Evolutionary conservation across 2,329 filamentous ascomycete species (phyloP), one percentile per base, ranked within the genome.

Genomic region (Sphaerulina populicola): DNA sequence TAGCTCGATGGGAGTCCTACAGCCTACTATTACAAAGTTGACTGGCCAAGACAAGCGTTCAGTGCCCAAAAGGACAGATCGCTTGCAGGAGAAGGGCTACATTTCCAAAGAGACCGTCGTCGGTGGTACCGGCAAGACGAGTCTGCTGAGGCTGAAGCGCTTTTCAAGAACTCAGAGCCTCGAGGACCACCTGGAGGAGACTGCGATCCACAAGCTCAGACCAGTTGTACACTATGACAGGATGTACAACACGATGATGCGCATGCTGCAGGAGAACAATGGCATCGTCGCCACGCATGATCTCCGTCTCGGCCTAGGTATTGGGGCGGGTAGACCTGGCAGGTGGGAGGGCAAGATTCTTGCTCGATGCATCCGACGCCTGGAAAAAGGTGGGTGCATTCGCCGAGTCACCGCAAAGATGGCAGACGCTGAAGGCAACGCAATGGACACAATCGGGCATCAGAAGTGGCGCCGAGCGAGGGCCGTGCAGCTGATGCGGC

Each of bases 11-110:
- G 81, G 81, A 5, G 77, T 84, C 40, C 63, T 77, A 2, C 81
- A 84, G 61, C 74, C 78, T 2, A 74, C 79, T 2, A 65, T 83
- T 35, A 72, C 73, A 37, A 69, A 66, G 47, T 59, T 77, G 18
- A 80, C 77, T 56, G 77, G 77, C 5, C 81, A 84, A 65, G 80
- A 84, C 63, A 83, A 83, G 62, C 73, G 80, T 41, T 84, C 81
- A 1, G 75, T 83, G 2, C 81, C 81, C 1, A 73, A 77, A 54
- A 71, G 81, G 36, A 84, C 81, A 2, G 77, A 82, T 54, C 65
- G 69, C 2, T 68, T 84, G 36, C 71, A 73, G 5, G 64, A 70
- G 33, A 81, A 78, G 57, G 80, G 80, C 0, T 83, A 83, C 61
- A 82, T 84, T 48, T 71, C 75, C 37, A 84, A 84, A 60, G 69